Percentiles rank a stretch among this genome's conserved stretches.
Conservation (phyloP, 768 basidiomycete species). For the Lactarius tabidus region DNA sequence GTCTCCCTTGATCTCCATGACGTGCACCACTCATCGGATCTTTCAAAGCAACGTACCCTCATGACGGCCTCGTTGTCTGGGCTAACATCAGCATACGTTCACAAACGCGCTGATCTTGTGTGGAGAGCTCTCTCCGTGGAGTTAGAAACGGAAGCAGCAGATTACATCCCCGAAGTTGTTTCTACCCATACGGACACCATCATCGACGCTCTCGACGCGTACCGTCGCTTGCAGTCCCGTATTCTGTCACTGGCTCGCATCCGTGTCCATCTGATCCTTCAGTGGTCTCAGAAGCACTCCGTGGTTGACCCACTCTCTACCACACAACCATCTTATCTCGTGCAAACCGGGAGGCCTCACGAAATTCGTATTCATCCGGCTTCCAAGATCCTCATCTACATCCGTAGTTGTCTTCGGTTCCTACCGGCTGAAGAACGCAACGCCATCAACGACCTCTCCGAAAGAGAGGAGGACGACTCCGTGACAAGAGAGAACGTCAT, state of each 20-base stretch:
- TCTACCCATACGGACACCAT: slow-evolving; percentile 10
- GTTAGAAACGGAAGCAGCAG: slow-evolving; percentile 17
- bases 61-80: slow-evolving; percentile 9
- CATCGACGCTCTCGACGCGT: neutral
- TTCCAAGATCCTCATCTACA: slow-evolving; percentile 76
- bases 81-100: slow-evolving; percentile 6
- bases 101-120: slow-evolving; percentile 11
- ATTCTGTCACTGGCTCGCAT: slow-evolving; percentile 2
- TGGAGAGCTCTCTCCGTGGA: slow-evolving; percentile 18
- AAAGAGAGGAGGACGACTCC: slow-evolving; percentile 23
- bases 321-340: slow-evolving; percentile 78
- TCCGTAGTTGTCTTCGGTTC: slow-evolving; percentile 61
- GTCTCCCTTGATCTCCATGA: slow-evolving; percentile 10
- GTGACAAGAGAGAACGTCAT: slow-evolving; percentile 22
- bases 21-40: neutral
- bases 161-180: slow-evolving; percentile 9
- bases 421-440: slow-evolving; percentile 34
- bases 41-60: neutral
- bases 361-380: slow-evolving; percentile 60
- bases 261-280: slow-evolving; percentile 45
- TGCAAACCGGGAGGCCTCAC: slow-evolving; percentile 70
- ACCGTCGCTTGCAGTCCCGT: slow-evolving; percentile 2
- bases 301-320: slow-evolving; percentile 75
- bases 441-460: slow-evolving; percentile 17
- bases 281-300: slow-evolving; percentile 45